A percentile compares a stretch with the other conserved stretches of the same genome.
phyloP scores from a whole-genome alignment of 2,329 filamentous ascomycete genomes.

The Claviceps digitariae region DNA sequence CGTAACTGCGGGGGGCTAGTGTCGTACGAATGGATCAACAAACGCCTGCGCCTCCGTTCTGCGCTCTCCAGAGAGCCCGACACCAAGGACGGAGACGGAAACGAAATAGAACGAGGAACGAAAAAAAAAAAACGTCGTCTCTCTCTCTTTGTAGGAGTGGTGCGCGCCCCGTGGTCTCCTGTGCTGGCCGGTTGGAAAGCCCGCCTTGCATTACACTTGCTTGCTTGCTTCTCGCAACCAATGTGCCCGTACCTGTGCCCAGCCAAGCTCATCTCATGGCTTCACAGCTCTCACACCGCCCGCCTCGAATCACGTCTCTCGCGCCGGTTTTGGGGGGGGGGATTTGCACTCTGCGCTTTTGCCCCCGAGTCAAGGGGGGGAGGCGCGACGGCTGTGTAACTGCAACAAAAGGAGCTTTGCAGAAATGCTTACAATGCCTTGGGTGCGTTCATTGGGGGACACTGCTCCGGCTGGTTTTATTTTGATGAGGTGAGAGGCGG shows the following conservation, averaged over 20 bases:
- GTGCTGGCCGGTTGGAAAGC: neutral
- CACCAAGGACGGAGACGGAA: no score
- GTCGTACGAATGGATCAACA: neutral
- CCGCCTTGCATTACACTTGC: neutral
- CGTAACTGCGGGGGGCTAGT: neutral
- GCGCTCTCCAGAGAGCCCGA: no score
- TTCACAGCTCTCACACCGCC: no score
- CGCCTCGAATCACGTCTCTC: neutral
- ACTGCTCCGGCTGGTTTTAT: no score
- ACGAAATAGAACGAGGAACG: no score
- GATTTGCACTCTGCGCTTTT: neutral
- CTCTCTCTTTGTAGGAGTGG: no score
- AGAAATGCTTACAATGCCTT: neutral
- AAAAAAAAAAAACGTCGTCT: no score
- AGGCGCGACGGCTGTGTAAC: neutral
- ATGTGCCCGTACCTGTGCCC: no score
- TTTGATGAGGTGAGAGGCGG: neutral
- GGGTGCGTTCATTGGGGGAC: neutral
- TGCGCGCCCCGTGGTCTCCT: neutral
- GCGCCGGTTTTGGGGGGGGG: no score
- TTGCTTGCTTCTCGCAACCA: neutral
- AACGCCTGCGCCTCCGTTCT: no score
- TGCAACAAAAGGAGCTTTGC: neutral
- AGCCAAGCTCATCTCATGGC: neutral
- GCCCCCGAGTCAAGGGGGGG: neutral